These are phyloP conservation scores for Sedum album DNA, from an alignment of 164 flowering plant species.

Conservation along the genomic window DNA sequence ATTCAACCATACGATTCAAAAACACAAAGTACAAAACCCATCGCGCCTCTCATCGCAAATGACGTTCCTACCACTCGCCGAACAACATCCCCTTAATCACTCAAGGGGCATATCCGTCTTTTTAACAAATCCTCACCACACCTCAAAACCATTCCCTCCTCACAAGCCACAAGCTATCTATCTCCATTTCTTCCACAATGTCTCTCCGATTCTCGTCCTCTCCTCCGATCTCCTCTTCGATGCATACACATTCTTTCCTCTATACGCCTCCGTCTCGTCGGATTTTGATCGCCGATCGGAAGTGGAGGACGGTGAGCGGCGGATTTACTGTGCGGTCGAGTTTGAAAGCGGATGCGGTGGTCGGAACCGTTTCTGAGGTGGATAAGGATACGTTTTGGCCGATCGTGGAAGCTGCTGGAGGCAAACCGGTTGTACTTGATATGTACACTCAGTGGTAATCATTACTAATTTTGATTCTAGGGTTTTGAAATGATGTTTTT, in stretches of 20 bases:
- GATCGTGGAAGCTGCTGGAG: constrained; percentile 45
- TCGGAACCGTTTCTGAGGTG: too few relatives aligned
- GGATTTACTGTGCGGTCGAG: constrained; percentile 10
- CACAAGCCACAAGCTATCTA: too few relatives aligned
- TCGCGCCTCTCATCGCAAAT: too few relatives aligned
- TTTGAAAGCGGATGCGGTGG: too few relatives aligned
- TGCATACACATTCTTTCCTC: not conserved
- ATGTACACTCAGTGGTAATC: constrained; percentile 64
- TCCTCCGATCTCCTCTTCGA: constrained; percentile 3
- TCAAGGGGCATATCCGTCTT: too few relatives aligned
- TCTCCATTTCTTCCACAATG: constrained; percentile 13
- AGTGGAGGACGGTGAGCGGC: not conserved
- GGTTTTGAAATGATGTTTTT: too few relatives aligned
- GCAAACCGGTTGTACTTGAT: constrained; percentile 35
- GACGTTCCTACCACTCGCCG: too few relatives aligned
- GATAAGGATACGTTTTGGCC: constrained; percentile 47
- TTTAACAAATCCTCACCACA: too few relatives aligned
- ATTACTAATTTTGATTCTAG: not conserved
- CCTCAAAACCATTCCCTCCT: too few relatives aligned
- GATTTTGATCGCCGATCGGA: not conserved
- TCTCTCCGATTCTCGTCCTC: constrained; percentile 15
- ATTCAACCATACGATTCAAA: too few relatives aligned
- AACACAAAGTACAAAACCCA: too few relatives aligned
- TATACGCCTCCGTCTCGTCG: not conserved
- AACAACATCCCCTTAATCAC: too few relatives aligned